Percentiles rank a stretch among this genome's conserved stretches.
Evolutionary conservation across 768 basidiomycete species (phyloP).

Genomic region (Termitomyces sp.): DNA sequence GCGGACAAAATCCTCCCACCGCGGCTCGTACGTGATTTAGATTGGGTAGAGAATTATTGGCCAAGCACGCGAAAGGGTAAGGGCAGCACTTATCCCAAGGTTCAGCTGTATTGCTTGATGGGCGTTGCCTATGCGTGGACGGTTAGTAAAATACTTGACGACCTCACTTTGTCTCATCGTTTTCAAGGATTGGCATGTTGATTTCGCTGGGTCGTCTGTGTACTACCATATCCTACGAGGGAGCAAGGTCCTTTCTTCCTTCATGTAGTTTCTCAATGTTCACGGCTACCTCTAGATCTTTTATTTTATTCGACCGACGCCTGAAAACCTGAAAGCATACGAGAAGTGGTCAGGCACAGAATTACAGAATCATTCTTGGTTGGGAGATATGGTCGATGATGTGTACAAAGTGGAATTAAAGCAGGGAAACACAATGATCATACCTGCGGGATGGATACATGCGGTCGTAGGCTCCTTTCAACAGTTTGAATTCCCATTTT

Average conservation of each 20-base stretch:
- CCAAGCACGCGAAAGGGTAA: constrained; percentile 71
- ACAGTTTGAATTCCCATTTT: not conserved
- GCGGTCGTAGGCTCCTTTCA: constrained; percentile 66
- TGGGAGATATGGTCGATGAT: constrained; percentile 89
- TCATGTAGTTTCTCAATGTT: not conserved
- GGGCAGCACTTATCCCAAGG: constrained; percentile 81
- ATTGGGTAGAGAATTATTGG: constrained; percentile 98
- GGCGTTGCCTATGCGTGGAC: constrained; percentile 93
- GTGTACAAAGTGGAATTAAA: constrained; percentile 79
- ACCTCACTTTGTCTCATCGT: not conserved
- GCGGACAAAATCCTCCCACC: constrained; percentile 80
- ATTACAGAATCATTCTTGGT: constrained; percentile 81
- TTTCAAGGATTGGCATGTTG: constrained; percentile 94
- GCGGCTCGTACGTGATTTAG: constrained; percentile 77
- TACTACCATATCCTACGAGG: constrained; percentile 93
- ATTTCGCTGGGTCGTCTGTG: constrained; percentile 97
- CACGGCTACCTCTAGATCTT: constrained; percentile 54
- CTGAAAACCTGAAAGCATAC: constrained; percentile 82
- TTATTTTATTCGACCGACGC: constrained; percentile 91
- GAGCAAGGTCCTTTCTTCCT: constrained; percentile 55
- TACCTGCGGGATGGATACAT: constrained; percentile 97
- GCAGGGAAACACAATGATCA: constrained; percentile 86
- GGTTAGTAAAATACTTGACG: constrained; percentile 39
- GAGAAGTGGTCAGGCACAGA: constrained; percentile 94
- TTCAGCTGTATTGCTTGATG: constrained; percentile 97